Evolutionary conservation across 306 rosid species (phyloP), one percentile per base, ranked within the genome.

Genomic region (Oxytropis ochrocephala): DNA sequence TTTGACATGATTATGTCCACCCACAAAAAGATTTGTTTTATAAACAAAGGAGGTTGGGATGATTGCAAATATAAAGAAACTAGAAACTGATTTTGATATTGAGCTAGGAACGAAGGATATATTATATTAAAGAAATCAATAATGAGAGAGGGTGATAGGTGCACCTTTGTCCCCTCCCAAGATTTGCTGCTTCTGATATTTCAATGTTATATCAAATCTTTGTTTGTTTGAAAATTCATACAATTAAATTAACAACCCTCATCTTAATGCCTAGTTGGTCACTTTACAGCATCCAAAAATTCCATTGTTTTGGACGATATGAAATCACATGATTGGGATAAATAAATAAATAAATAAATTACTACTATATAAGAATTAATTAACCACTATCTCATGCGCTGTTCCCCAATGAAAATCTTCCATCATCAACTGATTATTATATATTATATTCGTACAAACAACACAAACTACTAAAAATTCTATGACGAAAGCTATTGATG

Each of bases 261-360:
- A 14, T 66, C 19, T 60, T 76, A 52, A 43, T 63, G 44, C 32
- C 67, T 7, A 53, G 36, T 55, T 64, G 66, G 2, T 33, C 17
- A 41, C 59, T 44, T 60, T 18, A 7, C 4, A 16, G 6, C 10
- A 58, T 68, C 32, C 5, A 11, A 6, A 75, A 58, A 59, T 50
- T 49, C 65, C 32, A 58, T 59, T 8, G 41, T 33, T 76, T 76
- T 62, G 78, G 78, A 62, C 51, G 44, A 62, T 73, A 63, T 44
- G 39, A 12, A 59, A 68, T 50, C 57, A 24, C 7, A 21, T 49
- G 65, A 60, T 29, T 49, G 29, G 39, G 19, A 47, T 48, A 51
- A 43, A 11, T 38, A 16, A 49, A 18, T 11, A 49, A 14, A 52
- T 19, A 52, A 53, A 4, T 49, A 8, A 35, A 58, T 13, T 48